Evolutionary conservation across 352 stramenopile genomes (phyloP).

Genomic region (Pythium aristosporum): DNA sequence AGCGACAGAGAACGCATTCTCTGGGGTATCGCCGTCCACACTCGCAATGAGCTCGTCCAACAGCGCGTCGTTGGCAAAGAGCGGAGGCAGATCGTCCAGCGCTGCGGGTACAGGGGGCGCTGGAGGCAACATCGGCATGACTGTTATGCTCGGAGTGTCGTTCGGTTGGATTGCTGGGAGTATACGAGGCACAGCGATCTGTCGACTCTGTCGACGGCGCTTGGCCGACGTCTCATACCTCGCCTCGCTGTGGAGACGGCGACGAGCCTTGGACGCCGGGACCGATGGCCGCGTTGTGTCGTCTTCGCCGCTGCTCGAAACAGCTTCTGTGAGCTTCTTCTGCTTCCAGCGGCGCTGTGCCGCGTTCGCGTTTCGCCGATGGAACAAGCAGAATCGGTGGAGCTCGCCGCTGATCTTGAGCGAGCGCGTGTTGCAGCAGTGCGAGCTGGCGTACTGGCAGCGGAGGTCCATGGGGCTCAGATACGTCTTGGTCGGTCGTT

Average conservation of each 20-base stretch:
- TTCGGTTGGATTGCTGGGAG: background rate
- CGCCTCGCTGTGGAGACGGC: background rate
- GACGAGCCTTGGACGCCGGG: background rate
- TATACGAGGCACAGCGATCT: background rate
- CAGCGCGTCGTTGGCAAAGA: background rate
- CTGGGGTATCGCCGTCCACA: background rate
- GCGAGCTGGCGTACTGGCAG: constrained; percentile 15
- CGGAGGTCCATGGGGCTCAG: constrained; percentile 11
- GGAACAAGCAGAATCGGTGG: constrained; percentile 9
- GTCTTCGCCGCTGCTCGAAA: background rate
- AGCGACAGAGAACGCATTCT: background rate
- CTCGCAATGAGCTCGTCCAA: background rate
- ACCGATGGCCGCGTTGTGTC: background rate
- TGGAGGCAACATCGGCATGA: background rate
- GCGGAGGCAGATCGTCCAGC: background rate
- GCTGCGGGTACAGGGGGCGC: background rate
- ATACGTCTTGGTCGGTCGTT: background rate
- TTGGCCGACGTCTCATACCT: background rate
- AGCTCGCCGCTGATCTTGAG: constrained; percentile 16
- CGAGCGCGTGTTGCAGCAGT: constrained; percentile 14
- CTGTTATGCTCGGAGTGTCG: background rate
- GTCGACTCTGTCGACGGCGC: background rate
- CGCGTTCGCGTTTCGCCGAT: constrained; percentile 7
- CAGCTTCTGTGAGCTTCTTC: constrained; percentile 2
- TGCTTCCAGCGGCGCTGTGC: constrained; percentile 13